Base-by-base conservation (phyloP, 129 eudicot genomes). In the Saussurea involucrata region DNA sequence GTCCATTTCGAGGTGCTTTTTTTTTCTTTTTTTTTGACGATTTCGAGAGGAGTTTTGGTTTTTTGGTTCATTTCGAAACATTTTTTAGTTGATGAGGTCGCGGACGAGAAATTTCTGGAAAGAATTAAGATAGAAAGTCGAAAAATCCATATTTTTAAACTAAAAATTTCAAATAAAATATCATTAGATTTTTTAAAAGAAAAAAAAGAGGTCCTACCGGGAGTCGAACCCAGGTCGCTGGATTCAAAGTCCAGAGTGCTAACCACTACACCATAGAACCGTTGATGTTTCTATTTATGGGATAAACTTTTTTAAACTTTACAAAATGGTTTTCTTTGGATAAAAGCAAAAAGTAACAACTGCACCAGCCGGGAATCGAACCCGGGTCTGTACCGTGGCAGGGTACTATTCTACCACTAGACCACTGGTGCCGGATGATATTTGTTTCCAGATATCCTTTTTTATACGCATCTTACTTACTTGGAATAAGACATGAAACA, bases 331-430 rank as follows among this genome's bases (percentile, higher is more conserved):
- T 37, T 37, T 34, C 7, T 37, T 37, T 4, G 8, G 7, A 7
- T 8, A 9, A 36, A 46, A 49, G 6, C 15, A 15, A 0, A 0
- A 49, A 49, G 10, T 3, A 46, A 3, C 0, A 6, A 2, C 8
- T 90, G 96, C 93, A 86, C 90, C 94, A 88, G 94, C 92, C 94
- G 90, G 92, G 94, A 91, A 86, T 91, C 87, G 90, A 91, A 91
- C 95, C 95, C 91, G 97, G 97, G 96, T 89, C 91, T 91, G 97
- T 91, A 89, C 97, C 92, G 93, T 91, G 96, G 97, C 92, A 89
- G 96, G 96, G 90, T 94, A 91, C 97, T 91, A 89, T 91, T 91
- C 90, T 94, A 94, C 96, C 97, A 94, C 97, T 91, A 91, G 98
- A 87, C 98, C 97, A 94, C 92, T 87, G 96, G 96, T 91, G 96